A percentile compares a stretch with the other conserved stretches of the same genome.
These are phyloP conservation scores for Rhodotorula sp. DNA, from an alignment of 1,284 basidiomycete species.

Conservation along the genomic window DNA sequence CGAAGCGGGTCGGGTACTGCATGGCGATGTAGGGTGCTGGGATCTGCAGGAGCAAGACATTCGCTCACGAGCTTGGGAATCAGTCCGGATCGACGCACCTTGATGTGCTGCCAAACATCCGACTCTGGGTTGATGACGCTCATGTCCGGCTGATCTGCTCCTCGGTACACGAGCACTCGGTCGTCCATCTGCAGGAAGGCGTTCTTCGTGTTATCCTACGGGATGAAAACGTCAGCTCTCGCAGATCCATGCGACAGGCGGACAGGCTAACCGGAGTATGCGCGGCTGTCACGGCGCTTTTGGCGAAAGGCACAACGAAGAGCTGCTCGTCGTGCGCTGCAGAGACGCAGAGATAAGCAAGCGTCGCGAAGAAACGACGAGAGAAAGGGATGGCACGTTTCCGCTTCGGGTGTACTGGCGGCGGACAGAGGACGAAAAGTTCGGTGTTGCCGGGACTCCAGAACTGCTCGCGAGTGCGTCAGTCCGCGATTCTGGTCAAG, in stretches of 20 bases:
- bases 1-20: slow-evolving; percentile 95
- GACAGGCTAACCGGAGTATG: slow-evolving; percentile 68
- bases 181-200: slow-evolving; percentile 96
- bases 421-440: slow-evolving; percentile 2
- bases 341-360: neutral
- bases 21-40: slow-evolving; percentile 81
- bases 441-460: slow-evolving; percentile 4
- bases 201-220: slow-evolving; percentile 84
- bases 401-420: slow-evolving; percentile 1
- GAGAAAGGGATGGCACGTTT: neutral
- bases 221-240: neutral
- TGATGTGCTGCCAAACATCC: slow-evolving; percentile 96
- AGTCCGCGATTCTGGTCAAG: too few relatives aligned
- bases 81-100: slow-evolving; percentile 55
- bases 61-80: neutral
- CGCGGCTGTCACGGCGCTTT: slow-evolving; percentile 87
- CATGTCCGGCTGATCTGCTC: slow-evolving; percentile 95
- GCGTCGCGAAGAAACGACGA: neutral
- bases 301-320: slow-evolving; percentile 75
- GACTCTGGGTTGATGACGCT: slow-evolving; percentile 98
- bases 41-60: slow-evolving; percentile 56
- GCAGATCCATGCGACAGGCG: neutral
- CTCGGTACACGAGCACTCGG: slow-evolving; percentile 88
- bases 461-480: neutral
- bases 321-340: slow-evolving; percentile 66